Percentiles rank a stretch among this genome's conserved stretches.
phyloP scores from a whole-genome alignment of 768 basidiomycete genomes.

The Suillus plorans region DNA sequence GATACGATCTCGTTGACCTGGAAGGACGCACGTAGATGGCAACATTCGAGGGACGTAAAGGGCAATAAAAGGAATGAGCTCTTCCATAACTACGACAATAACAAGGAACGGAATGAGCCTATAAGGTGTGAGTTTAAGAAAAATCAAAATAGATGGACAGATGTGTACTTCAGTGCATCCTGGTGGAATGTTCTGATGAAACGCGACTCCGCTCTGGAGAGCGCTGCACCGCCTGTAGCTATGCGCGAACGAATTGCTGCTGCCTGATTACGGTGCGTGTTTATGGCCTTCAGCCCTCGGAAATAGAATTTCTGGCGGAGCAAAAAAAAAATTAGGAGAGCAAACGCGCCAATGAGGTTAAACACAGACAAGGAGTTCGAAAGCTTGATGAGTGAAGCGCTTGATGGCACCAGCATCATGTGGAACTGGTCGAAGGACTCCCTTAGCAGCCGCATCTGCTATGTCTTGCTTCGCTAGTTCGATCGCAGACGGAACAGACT shows the following conservation, averaged over 20 bases:
- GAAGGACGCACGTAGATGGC: conserved; percentile 84
- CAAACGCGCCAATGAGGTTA: background rate
- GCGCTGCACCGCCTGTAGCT: conserved; percentile 54
- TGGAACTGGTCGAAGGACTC: conserved; percentile 67
- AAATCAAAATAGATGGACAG: background rate
- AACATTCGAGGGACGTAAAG: conserved; percentile 83
- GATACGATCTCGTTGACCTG: conserved; percentile 74
- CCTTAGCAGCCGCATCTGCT: conserved; percentile 62
- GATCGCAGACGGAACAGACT: conserved; percentile 32
- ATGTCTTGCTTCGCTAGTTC: conserved; percentile 63
- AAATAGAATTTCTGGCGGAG: conserved; percentile 76
- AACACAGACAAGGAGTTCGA: conserved; percentile 45
- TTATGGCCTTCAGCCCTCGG: conserved; percentile 71
- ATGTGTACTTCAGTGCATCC: conserved; percentile 68
- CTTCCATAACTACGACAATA: conserved; percentile 74
- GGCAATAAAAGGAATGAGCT: conserved; percentile 79
- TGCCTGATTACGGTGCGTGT: conserved; percentile 56
- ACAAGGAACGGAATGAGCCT: conserved; percentile 77
- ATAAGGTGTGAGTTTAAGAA: conserved; percentile 10
- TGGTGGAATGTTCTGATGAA: conserved; percentile 65
- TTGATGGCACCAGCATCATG: conserved; percentile 56
- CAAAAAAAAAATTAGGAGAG: conserved; percentile 1
- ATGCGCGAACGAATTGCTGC: conserved; percentile 55
- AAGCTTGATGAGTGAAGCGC: conserved; percentile 47
- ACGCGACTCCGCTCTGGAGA: conserved; percentile 68